phyloP scores from a whole-genome alignment of 495 filamentous ascomycete genomes.

The Apodospora peruviana region DNA sequence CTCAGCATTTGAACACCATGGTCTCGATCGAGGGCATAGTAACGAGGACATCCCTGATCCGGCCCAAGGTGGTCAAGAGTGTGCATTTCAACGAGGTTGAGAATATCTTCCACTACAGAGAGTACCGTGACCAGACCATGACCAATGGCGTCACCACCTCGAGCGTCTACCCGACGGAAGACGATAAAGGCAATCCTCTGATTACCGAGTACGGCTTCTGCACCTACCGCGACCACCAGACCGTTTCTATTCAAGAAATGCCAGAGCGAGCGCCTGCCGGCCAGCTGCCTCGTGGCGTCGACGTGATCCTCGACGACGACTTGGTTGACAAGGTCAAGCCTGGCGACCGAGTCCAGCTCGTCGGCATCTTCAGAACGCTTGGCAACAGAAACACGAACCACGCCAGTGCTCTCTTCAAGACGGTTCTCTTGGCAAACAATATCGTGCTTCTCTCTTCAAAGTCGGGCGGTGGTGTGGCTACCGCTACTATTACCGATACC shows the following conservation, averaged over 20 bases:
- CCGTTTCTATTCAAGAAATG: slow-evolving; percentile 99
- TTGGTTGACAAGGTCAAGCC: slow-evolving; percentile 93
- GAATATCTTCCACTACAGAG: slow-evolving; percentile 73
- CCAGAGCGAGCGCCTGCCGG: slow-evolving; percentile 93
- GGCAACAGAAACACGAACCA: slow-evolving; percentile 88
- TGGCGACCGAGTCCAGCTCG: slow-evolving; percentile 91
- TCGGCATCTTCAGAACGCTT: slow-evolving; percentile 87
- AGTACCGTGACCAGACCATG: slow-evolving; percentile 96
- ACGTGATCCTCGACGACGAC: slow-evolving; percentile 96
- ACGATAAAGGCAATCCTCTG: slow-evolving; percentile 74
- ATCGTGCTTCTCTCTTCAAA: slow-evolving; percentile 93
- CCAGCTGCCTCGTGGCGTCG: slow-evolving; percentile 93
- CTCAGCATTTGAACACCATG: slow-evolving; percentile 87
- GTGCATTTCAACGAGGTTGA: slow-evolving; percentile 90
- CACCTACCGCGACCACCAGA: slow-evolving; percentile 95
- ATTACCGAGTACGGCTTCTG: slow-evolving; percentile 94
- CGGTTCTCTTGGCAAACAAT: slow-evolving; percentile 89
- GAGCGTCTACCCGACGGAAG: slow-evolving; percentile 91
- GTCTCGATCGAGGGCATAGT: slow-evolving; percentile 97
- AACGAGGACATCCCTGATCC: slow-evolving; percentile 88
- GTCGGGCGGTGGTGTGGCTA: slow-evolving; percentile 87
- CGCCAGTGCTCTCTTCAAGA: slow-evolving; percentile 88
- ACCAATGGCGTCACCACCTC: slow-evolving; percentile 78
- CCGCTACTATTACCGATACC: slow-evolving; percentile 90
- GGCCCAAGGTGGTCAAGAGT: slow-evolving; percentile 95